Base-by-base conservation (phyloP, 1,284 basidiomycete species). In the Mycosarcoma maydis region DNA sequence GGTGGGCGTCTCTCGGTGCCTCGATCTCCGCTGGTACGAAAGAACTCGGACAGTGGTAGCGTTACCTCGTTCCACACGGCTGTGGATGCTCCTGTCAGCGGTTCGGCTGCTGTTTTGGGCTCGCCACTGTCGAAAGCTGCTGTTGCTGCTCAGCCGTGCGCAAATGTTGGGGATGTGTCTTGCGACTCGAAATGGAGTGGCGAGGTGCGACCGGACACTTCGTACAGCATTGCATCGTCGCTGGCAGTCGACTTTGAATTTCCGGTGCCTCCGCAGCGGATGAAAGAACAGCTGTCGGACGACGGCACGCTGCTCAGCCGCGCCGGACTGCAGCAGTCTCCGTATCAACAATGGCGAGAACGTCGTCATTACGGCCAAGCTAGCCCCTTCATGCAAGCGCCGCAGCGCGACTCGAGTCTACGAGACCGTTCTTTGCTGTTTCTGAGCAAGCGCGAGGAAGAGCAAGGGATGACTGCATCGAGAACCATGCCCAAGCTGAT, bases 181-280 rank as follows among this genome's bases (percentile, higher is more conserved):
- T n/a, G n/a, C n/a, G n/a, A n/a, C n/a, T n/a, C n/a, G n/a, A n/a
- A n/a, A n/a, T n/a, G n/a, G n/a, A n/a, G n/a, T n/a, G 19, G 14
- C 34, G 60, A 52, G 16, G 39, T 47, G 11, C 32, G 64, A 36
- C 56, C 52, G 13, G 52, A 67, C 11, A 56, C 56, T 8, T 58
- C 57, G 23, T 39, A 55, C 53, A 69, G 65, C 52, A 50, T 69
- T 24, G 57, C 53, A 3, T 70, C 67, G 16, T 67, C 62, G 34
- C 40, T 60, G 4, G 53, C 58, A 4, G 70, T 54, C 6, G 67
- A 72, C 33, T 64, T 72, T 40, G 65, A 72, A 24, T 72, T 68
- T 27, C 70, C 67, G 20, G 53, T 58, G 5, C 70, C 65, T 13
- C 65, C 64, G 24, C 70, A 60, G 33, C 44, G 67, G 17, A 60